phyloP scores from a whole-genome alignment of 768 basidiomycete genomes.

The Tricholoma bakamatsutake region DNA sequence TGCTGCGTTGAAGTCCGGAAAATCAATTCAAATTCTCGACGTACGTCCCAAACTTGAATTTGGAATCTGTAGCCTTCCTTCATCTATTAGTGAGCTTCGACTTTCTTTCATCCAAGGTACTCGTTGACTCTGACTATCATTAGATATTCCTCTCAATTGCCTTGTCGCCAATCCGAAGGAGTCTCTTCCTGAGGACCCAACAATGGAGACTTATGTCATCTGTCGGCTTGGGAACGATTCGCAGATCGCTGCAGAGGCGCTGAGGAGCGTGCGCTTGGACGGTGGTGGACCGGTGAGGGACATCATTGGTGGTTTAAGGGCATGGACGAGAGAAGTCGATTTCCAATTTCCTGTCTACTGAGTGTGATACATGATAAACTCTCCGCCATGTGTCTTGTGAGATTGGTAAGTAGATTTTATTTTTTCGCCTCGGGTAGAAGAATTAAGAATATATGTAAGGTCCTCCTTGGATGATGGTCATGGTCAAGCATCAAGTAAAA shows the following conservation, averaged over 20 bases:
- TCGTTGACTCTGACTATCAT: background rate
- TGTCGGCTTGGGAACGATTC: slow-evolving; percentile 94
- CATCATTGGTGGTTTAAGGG: slow-evolving; percentile 74
- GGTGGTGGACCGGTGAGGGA: slow-evolving; percentile 43
- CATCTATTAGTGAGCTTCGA: slow-evolving; percentile 51
- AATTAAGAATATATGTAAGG: too few relatives aligned
- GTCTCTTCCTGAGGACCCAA: slow-evolving; percentile 24
- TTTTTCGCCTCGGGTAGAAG: too few relatives aligned
- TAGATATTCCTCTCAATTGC: slow-evolving; percentile 70
- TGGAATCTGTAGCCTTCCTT: slow-evolving; percentile 77
- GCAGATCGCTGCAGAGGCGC: slow-evolving; percentile 72
- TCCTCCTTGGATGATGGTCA: too few relatives aligned
- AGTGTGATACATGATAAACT: slow-evolving; percentile 6
- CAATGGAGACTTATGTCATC: slow-evolving; percentile 47
- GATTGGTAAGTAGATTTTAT: too few relatives aligned
- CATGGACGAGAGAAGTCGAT: slow-evolving; percentile 77
- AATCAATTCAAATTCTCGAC: slow-evolving; percentile 53
- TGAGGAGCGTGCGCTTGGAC: slow-evolving; percentile 32
- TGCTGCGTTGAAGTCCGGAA: slow-evolving; percentile 24
- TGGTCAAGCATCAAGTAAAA: too few relatives aligned
- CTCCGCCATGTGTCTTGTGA: too few relatives aligned
- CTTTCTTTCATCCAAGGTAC: background rate
- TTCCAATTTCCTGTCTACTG: slow-evolving; percentile 76
- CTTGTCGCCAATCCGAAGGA: slow-evolving; percentile 57
- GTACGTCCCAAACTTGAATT: slow-evolving; percentile 78